A percentile compares a stretch with the other conserved stretches of the same genome.
These are phyloP conservation scores for Ceratocystis variospora DNA, from an alignment of 2,329 filamentous ascomycete species.

Conservation along the genomic window DNA sequence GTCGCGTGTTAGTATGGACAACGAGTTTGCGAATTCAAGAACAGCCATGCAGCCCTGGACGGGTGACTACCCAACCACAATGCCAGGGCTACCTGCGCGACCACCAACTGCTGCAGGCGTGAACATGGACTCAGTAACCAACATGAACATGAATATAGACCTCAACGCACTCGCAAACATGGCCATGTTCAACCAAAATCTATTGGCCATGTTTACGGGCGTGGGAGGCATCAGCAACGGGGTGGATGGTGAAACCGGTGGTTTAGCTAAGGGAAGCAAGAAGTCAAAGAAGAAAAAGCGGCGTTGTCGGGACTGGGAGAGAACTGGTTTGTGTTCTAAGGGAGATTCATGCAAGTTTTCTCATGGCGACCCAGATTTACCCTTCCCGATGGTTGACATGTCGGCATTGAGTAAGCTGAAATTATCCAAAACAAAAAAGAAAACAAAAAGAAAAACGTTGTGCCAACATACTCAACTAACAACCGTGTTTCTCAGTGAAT, in stretches of 20 bases:
- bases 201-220: slow-evolving; percentile 15
- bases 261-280: slow-evolving; percentile 1
- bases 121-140: neutral
- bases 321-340: slow-evolving; percentile 5
- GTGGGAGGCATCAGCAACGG: neutral
- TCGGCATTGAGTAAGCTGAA: slow-evolving; percentile 12
- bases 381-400: slow-evolving; percentile 6
- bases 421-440: neutral
- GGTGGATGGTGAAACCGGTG: neutral
- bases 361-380: neutral
- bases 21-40: slow-evolving; percentile 7
- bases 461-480: neutral
- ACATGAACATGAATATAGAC: slow-evolving; percentile 13
- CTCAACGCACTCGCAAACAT: slow-evolving; percentile 16
- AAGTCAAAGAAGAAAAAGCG: slow-evolving; percentile 14
- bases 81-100: neutral
- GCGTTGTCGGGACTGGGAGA: slow-evolving; percentile 15
- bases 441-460: neutral
- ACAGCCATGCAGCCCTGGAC: slow-evolving; percentile 6
- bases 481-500: neutral
- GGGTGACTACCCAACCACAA: neutral
- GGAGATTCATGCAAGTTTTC: slow-evolving; percentile 12
- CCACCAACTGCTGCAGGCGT: neutral
- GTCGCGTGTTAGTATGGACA: neutral
- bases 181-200: slow-evolving; percentile 16